Evolutionary conservation across 257 asterid genomes (phyloP).

Genomic region (Osmanthus fragrans): DNA sequence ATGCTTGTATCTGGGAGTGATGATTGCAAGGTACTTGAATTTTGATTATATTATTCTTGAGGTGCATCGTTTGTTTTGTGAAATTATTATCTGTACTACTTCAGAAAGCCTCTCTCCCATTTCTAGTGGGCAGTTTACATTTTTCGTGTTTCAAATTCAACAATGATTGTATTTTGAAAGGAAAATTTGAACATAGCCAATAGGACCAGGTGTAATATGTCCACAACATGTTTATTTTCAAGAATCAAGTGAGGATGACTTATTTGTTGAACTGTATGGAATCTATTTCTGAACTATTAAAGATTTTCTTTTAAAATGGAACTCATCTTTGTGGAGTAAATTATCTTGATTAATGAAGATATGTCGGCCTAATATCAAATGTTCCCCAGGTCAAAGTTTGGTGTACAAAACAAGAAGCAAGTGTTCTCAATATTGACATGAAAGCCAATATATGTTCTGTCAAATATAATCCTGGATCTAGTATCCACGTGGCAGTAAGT

Average conservation of each 20-base stretch:
- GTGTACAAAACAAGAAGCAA: slow-evolving; percentile 86
- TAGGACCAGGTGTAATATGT: not conserved
- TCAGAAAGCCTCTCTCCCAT: not conserved
- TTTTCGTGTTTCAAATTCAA: not conserved
- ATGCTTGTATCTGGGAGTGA: slow-evolving; percentile 94
- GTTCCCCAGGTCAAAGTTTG: slow-evolving; percentile 75
- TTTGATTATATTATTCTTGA: not conserved
- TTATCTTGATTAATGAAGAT: not conserved
- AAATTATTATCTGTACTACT: not conserved
- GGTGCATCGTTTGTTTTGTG: not conserved
- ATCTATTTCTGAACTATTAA: not conserved
- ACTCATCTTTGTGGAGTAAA: not conserved
- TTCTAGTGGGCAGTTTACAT: slow-evolving; percentile 1
- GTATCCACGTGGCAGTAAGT: slow-evolving; percentile 69
- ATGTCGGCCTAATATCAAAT: slow-evolving; percentile 20
- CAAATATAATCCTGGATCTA: slow-evolving; percentile 88
- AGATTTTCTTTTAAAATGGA: not conserved
- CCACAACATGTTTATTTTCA: not conserved
- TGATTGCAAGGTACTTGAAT: slow-evolving; percentile 74
- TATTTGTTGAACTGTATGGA: not conserved
- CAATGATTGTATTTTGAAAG: not conserved
- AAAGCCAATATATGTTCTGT: slow-evolving; percentile 93
- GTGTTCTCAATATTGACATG: slow-evolving; percentile 81
- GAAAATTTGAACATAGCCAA: not conserved
- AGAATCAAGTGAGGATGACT: not conserved